phyloP scores from a whole-genome alignment of 495 filamentous ascomycete genomes.

The Penicillium coffeae region DNA sequence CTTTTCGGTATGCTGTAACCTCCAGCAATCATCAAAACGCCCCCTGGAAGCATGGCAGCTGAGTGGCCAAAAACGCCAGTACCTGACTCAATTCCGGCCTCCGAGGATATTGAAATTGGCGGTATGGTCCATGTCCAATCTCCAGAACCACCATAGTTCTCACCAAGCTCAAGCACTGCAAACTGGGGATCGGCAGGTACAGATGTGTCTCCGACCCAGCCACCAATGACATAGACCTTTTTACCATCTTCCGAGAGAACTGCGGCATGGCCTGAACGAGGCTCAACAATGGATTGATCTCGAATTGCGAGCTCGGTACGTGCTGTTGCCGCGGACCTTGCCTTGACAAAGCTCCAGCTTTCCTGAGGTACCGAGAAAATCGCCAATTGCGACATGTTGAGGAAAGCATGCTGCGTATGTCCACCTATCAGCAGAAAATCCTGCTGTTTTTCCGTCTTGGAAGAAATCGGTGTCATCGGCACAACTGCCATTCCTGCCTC shows the following conservation, averaged over 20 bases:
- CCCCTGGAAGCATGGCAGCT: slow-evolving; percentile 75
- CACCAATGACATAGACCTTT: slow-evolving; percentile 72
- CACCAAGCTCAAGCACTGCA: slow-evolving; percentile 66
- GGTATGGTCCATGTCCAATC: slow-evolving; percentile 77
- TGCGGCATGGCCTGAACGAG: slow-evolving; percentile 81
- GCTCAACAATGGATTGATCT: slow-evolving; percentile 51
- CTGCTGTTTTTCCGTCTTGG: slow-evolving; percentile 54
- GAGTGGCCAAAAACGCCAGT: slow-evolving; percentile 81
- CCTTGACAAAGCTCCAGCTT: slow-evolving; percentile 75
- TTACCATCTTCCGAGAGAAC: slow-evolving; percentile 73
- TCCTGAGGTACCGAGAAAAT: slow-evolving; percentile 82
- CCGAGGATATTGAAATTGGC: slow-evolving; percentile 21
- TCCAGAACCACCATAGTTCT: slow-evolving; percentile 60
- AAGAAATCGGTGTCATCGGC: slow-evolving; percentile 59
- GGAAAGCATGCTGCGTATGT: slow-evolving; percentile 76
- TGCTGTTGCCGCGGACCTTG: slow-evolving; percentile 42
- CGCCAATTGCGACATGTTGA: slow-evolving; percentile 90
- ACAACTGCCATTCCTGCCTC: slow-evolving; percentile 88
- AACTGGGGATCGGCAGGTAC: slow-evolving; percentile 77
- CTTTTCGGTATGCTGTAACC: slow-evolving; percentile 64
- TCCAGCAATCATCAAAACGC: slow-evolving; percentile 85
- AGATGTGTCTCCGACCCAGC: slow-evolving; percentile 80
- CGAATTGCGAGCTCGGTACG: slow-evolving; percentile 49
- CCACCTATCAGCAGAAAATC: slow-evolving; percentile 82
- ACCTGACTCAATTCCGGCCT: slow-evolving; percentile 40